Conservation (phyloP, 2,329 filamentous ascomycete species). For the Pseudocercospora cruenta region DNA sequence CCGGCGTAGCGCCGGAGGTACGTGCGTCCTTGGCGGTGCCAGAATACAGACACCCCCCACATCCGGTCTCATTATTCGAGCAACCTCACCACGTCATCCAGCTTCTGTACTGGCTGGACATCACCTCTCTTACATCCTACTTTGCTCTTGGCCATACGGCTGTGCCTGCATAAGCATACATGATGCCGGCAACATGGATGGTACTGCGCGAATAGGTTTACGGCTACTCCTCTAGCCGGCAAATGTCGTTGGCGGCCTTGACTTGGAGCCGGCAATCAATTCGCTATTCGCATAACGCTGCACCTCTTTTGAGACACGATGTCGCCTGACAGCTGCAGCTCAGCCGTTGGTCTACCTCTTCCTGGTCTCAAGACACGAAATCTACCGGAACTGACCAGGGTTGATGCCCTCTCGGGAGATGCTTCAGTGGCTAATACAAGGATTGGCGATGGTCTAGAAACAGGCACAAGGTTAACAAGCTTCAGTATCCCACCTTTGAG, state of each 20-base stretch:
- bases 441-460: background rate
- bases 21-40: too few species aligned
- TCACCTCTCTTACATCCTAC: too few species aligned
- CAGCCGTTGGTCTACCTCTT: background rate
- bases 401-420: constrained; percentile 1
- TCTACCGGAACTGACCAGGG: constrained; percentile 1
- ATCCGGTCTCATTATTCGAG: too few species aligned
- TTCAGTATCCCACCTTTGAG: background rate
- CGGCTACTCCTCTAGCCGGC: background rate
- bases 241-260: background rate
- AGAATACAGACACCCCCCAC: too few species aligned
- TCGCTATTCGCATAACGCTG: background rate
- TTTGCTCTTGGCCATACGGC: background rate
- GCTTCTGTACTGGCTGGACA: too few species aligned
- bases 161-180: background rate
- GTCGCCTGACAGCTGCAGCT: background rate
- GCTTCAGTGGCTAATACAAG: constrained; percentile 1
- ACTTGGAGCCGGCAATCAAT: background rate
- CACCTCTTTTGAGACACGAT: background rate
- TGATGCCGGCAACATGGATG: too few species aligned
- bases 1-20: too few species aligned
- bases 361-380: background rate
- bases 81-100: too few species aligned
- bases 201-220: background rate
- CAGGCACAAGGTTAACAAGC: constrained; percentile 5